phyloP scores from a whole-genome alignment of 169 alveolate species.

The Eimeria necatrix region DNA sequence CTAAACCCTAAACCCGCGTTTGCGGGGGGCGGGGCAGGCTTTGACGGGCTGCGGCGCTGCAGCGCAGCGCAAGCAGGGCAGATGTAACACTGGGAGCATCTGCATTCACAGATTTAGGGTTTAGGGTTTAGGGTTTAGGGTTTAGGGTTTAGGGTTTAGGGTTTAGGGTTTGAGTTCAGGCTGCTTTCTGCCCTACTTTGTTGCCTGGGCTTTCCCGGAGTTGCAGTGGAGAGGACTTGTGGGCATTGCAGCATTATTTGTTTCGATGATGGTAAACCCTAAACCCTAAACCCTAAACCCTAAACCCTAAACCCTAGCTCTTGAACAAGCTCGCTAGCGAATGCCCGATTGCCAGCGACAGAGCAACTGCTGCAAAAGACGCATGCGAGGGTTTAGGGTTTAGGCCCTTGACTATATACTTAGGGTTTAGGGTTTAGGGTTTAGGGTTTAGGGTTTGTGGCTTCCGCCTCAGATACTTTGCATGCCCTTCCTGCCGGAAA shows the following conservation, averaged over 20 bases:
- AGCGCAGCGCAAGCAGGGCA: neutral
- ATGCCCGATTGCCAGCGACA: too few relatives aligned
- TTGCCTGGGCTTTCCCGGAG: neutral
- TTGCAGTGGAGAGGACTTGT: neutral
- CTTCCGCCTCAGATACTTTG: neutral
- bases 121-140: conserved; percentile 22
- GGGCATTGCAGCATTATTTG: neutral
- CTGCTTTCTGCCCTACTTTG: neutral
- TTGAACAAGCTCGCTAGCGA: too few relatives aligned
- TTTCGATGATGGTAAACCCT: neutral
- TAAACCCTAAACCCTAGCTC: too few relatives aligned
- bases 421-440: neutral
- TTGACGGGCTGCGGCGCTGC: too few relatives aligned
- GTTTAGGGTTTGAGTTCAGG: neutral
- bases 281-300: too few relatives aligned
- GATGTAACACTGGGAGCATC: neutral
- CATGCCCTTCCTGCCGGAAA: neutral
- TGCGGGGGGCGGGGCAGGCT: too few relatives aligned
- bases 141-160: conserved; percentile 41
- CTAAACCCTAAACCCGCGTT: neutral
- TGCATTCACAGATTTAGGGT: neutral
- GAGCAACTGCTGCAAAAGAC: too few relatives aligned
- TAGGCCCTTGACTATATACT: too few relatives aligned
- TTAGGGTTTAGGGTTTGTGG: too few relatives aligned
- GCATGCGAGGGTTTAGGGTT: too few relatives aligned